phyloP scores from a whole-genome alignment of 2,329 filamentous ascomycete genomes.

The Boeremia exigua region DNA sequence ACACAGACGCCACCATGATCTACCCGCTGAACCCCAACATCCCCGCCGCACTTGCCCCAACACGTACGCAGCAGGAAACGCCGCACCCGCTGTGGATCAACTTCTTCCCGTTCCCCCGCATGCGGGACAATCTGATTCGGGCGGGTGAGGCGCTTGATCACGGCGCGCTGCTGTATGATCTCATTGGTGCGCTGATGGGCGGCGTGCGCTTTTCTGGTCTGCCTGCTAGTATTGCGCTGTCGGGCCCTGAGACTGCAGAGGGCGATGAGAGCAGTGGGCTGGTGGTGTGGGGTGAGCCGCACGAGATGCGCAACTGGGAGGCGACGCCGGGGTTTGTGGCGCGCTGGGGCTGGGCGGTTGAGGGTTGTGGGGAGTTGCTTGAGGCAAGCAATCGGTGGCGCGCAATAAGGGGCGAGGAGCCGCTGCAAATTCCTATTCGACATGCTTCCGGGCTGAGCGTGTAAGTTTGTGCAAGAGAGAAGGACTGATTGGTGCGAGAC shows the following conservation, averaged over 20 bases:
- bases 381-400: conserved; percentile 1
- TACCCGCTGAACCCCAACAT: conserved; percentile 17
- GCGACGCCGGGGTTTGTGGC: conserved; percentile 11
- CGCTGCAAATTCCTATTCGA: too few species aligned
- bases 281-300: conserved; percentile 20
- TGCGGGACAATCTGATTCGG: conserved; percentile 58
- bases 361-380: conserved; percentile 15
- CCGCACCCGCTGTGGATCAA: conserved; percentile 63
- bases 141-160: conserved; percentile 5
- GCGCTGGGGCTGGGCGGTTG: conserved; percentile 14
- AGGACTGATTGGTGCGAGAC: too few species aligned
- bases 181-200: conserved; percentile 11
- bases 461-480: too few species aligned
- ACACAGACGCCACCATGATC: conserved; percentile 8
- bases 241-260: background rate
- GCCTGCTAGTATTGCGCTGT: background rate
- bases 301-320: conserved; percentile 14
- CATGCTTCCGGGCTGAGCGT: too few species aligned
- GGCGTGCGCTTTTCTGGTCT: background rate
- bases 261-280: conserved; percentile 5
- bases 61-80: conserved; percentile 54
- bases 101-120: conserved; percentile 61
- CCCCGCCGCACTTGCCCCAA: conserved; percentile 54
- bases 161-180: conserved; percentile 7
- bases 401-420: background rate